Conservation (phyloP, 1,284 basidiomycete genomes). For the Leccinum solheimii region DNA sequence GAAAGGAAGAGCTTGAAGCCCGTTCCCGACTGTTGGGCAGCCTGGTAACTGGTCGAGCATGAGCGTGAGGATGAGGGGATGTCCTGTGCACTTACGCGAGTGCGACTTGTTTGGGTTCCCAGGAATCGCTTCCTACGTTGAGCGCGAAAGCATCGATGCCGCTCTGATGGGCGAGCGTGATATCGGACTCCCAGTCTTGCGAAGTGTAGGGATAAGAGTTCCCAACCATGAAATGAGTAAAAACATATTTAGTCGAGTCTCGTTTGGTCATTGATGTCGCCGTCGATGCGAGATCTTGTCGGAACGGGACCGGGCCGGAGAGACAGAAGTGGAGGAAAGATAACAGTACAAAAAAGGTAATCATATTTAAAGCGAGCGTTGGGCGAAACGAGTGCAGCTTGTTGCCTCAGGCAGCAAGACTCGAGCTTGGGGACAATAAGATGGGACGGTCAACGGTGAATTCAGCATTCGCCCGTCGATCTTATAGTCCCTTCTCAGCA, state of each 20-base stretch:
- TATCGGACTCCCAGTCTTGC: constrained; percentile 58
- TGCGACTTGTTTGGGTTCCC: constrained; percentile 62
- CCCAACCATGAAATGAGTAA: constrained; percentile 70
- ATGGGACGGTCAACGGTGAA: neutral
- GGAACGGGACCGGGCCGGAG: constrained; percentile 20
- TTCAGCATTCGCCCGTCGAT: neutral
- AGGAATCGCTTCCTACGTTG: constrained; percentile 65
- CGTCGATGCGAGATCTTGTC: neutral
- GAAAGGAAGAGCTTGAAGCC: constrained; percentile 80
- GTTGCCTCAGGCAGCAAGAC: constrained; percentile 16
- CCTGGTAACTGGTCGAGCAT: constrained; percentile 41
- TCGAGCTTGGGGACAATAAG: neutral
- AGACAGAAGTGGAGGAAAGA: neutral
- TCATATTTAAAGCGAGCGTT: constrained; percentile 18
- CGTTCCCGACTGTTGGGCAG: constrained; percentile 53
- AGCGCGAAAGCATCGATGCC: constrained; percentile 71
- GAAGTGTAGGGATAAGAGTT: constrained; percentile 64
- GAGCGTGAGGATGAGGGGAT: constrained; percentile 3
- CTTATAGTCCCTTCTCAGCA: neutral
- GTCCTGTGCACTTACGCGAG: constrained; percentile 55
- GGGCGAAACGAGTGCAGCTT: constrained; percentile 18
- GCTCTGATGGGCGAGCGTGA: constrained; percentile 53
- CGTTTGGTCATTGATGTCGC: constrained; percentile 13
- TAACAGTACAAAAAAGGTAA: constrained; percentile 7
- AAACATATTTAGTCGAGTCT: constrained; percentile 50